These are phyloP conservation scores for Hypoxylon sp. DNA, from an alignment of 2,329 filamentous ascomycete genomes.

Conservation along the genomic window DNA sequence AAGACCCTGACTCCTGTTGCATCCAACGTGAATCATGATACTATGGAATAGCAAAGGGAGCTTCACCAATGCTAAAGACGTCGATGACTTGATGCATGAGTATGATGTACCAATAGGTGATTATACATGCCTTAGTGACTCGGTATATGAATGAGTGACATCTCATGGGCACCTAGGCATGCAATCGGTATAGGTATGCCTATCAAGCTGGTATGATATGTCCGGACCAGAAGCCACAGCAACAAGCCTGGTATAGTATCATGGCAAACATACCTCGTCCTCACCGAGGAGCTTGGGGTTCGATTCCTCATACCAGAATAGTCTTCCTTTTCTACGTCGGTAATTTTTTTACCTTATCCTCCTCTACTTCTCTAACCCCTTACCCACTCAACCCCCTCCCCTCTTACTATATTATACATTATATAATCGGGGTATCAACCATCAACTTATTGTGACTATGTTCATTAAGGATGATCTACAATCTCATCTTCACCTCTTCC, in stretches of 20 bases:
- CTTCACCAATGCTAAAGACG: no score
- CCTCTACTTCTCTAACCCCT: background rate
- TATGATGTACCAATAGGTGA: no score
- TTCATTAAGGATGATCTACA: no score
- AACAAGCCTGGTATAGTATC: background rate
- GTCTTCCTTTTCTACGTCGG: no score
- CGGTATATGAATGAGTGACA: background rate
- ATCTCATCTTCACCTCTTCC: no score
- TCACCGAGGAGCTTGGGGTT: background rate
- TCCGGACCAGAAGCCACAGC: no score
- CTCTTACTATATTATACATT: slow-evolving; percentile 8
- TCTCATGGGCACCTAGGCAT: background rate
- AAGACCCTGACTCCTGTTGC: background rate
- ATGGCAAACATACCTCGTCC: background rate
- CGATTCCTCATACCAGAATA: background rate
- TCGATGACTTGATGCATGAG: no score
- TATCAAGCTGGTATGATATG: no score
- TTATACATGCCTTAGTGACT: background rate
- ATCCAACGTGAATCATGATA: background rate
- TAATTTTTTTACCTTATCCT: background rate
- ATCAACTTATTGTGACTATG: no score
- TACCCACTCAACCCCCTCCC: no score
- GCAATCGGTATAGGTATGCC: background rate
- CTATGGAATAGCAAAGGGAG: background rate
- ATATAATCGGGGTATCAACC: slow-evolving; percentile 21